Conservation (phyloP, 164 flowering plant genomes). For the Akebia trifoliata region DNA sequence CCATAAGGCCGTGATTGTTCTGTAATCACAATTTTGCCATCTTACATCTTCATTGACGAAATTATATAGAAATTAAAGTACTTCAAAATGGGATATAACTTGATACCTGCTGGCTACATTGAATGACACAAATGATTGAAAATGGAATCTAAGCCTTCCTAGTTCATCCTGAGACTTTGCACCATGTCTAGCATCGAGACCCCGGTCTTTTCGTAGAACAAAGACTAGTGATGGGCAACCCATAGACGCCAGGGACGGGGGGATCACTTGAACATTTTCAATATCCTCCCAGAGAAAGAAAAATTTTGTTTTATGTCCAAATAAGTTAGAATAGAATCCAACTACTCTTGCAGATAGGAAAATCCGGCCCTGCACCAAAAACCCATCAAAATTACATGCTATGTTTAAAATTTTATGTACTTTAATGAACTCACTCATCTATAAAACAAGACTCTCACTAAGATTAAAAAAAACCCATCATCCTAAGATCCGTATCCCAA, state of each 20-base stretch:
- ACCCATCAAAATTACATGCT: background rate
- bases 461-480: background rate
- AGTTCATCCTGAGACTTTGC: conserved; percentile 78
- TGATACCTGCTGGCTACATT: conserved; percentile 61
- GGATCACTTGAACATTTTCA: conserved; percentile 60
- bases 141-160: conserved; percentile 70
- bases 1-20: conserved; percentile 88
- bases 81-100: background rate
- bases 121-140: conserved; percentile 75
- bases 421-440: background rate
- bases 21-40: conserved; percentile 18
- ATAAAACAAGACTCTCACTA: background rate
- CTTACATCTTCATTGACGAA: background rate
- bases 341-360: conserved; percentile 72
- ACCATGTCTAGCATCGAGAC: conserved; percentile 64
- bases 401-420: background rate
- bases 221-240: conserved; percentile 71
- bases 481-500: background rate
- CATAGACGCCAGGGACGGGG: conserved; percentile 61
- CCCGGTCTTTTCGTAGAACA: conserved; percentile 54
- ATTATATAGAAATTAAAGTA: background rate
- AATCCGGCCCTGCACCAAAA: conserved; percentile 60
- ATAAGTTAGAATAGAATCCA: conserved; percentile 75
- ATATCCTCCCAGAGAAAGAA: conserved; percentile 87
- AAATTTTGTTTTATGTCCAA: conserved; percentile 74